Conservation (phyloP, 352 stramenopile species). For the Pythium pyrilobum region DNA sequence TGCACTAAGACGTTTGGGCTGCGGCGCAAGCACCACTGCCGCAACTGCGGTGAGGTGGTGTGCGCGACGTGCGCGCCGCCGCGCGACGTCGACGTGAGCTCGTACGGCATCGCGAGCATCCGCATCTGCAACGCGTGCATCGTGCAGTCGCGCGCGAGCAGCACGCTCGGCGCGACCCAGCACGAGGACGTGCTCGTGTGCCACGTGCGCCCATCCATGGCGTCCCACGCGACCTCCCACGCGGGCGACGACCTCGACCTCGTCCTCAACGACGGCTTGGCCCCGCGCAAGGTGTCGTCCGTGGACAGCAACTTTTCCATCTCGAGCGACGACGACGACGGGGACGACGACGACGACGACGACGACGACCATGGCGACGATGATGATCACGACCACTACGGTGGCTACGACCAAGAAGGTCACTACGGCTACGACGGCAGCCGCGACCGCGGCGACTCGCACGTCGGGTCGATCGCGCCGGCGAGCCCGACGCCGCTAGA, state of each 20-base stretch:
- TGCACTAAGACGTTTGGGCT: slow-evolving; percentile 63
- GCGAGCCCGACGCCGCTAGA: background rate
- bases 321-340: slow-evolving; percentile 12
- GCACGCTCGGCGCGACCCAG: slow-evolving; percentile 3
- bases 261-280: background rate
- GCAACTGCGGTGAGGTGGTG: slow-evolving; percentile 69
- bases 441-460: slow-evolving; percentile 8
- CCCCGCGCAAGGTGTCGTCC: slow-evolving; percentile 5
- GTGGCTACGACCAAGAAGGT: background rate
- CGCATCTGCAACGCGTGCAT: slow-evolving; percentile 70
- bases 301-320: slow-evolving; percentile 24
- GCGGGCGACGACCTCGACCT: slow-evolving; percentile 1
- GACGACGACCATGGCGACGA: background rate
- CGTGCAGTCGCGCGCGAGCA: slow-evolving; percentile 30
- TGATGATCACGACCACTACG: background rate
- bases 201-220: slow-evolving; percentile 28
- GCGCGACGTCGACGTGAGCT: slow-evolving; percentile 39
- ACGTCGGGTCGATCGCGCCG: slow-evolving; percentile 1
- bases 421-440: slow-evolving; percentile 8
- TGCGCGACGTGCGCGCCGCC: slow-evolving; percentile 59
- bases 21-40: slow-evolving; percentile 58
- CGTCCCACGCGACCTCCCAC: no score
- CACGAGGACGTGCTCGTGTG: slow-evolving; percentile 38
- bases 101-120: slow-evolving; percentile 25
- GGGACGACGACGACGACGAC: background rate